These are phyloP conservation scores for Colletotrichum tofieldiae DNA, from an alignment of 2,329 filamentous ascomycete genomes.

Conservation along the genomic window DNA sequence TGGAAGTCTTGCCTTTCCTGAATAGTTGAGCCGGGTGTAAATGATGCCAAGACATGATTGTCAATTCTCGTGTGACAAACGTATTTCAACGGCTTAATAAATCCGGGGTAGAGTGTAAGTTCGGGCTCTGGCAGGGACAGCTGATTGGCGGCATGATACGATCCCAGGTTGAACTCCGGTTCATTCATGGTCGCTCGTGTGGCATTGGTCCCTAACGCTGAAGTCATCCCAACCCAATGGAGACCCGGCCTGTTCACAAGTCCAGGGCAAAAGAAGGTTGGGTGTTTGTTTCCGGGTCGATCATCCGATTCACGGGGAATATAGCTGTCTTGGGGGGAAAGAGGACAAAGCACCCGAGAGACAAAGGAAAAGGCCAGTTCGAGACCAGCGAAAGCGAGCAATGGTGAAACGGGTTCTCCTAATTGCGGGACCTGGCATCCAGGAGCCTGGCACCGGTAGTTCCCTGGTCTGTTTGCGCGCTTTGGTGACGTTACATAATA, in stretches of 20 bases:
- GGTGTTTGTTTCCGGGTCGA: constrained; percentile 29
- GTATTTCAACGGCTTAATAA: constrained; percentile 7
- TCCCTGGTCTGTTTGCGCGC: constrained; percentile 1
- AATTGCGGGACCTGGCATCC: constrained; percentile 30
- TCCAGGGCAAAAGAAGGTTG: constrained; percentile 1
- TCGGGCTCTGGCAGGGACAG: background rate
- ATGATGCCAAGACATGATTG: constrained; percentile 29
- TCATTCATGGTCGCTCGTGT: background rate
- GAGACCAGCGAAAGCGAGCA: constrained; percentile 17
- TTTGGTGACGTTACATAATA: constrained; percentile 15
- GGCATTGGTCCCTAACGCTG: constrained; percentile 1
- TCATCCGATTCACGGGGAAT: constrained; percentile 26
- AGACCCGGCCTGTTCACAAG: constrained; percentile 7
- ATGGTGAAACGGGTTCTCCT: constrained; percentile 26
- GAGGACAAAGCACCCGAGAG: background rate
- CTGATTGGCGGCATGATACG: background rate
- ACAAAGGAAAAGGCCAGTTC: constrained; percentile 18
- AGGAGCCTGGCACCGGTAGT: constrained; percentile 28
- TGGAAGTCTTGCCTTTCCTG: constrained; percentile 29
- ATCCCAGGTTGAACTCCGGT: too few relatives aligned
- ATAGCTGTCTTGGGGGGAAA: background rate
- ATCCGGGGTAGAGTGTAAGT: constrained; percentile 25
- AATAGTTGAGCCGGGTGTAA: constrained; percentile 23
- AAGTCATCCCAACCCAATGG: constrained; percentile 17
- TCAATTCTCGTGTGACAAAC: constrained; percentile 25